These are phyloP conservation scores for Poteriospumella lacustris DNA, from an alignment of 108 stramenopile species.

Conservation along the genomic window DNA sequence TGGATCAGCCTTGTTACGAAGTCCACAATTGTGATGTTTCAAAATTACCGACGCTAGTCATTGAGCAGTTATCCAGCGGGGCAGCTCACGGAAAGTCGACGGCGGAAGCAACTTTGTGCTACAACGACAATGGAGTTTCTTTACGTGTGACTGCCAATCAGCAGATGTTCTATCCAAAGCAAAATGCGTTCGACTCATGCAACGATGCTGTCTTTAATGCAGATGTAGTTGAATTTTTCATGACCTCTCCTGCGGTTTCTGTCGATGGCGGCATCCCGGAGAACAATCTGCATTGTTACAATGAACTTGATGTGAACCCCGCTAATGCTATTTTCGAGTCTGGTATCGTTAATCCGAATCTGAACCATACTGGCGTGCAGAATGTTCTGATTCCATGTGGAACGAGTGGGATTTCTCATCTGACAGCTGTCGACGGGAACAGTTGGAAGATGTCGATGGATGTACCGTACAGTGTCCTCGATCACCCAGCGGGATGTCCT, in stretches of 20 bases:
- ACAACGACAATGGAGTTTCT: neutral
- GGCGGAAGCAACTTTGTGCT: neutral
- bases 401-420: neutral
- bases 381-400: neutral
- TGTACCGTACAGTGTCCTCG: neutral
- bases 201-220: slow-evolving; percentile 16
- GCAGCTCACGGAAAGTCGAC: neutral
- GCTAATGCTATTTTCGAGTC: neutral
- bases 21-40: too few relatives aligned
- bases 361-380: slow-evolving; percentile 21
- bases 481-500: neutral
- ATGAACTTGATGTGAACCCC: slow-evolving; percentile 14
- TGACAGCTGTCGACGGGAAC: neutral
- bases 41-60: neutral
- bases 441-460: neutral
- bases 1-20: too few relatives aligned
- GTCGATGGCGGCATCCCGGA: neutral
- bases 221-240: slow-evolving; percentile 23
- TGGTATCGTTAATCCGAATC: slow-evolving; percentile 23
- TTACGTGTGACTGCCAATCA: neutral
- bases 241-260: neutral
- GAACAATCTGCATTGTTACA: slow-evolving; percentile 22
- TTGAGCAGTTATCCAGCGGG: neutral
- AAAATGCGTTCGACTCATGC: neutral
- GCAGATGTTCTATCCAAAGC: neutral